A percentile compares a stretch with the other conserved stretches of the same genome.
phyloP scores from a whole-genome alignment of 345 rosid species.

The Syzygium grande region DNA sequence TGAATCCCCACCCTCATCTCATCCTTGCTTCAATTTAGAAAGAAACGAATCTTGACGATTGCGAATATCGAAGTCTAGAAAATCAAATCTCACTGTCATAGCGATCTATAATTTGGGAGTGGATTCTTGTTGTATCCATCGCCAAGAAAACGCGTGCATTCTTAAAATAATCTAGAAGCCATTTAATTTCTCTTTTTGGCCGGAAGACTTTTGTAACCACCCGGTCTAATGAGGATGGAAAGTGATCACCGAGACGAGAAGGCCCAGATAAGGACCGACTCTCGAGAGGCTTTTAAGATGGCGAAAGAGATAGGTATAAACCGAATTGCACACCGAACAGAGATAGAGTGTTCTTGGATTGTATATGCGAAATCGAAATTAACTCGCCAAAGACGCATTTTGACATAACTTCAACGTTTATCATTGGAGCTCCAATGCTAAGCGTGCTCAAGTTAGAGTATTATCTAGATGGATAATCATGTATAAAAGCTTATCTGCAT shows the following conservation, averaged over 20 bases:
- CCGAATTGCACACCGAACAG: background rate
- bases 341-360: accelerated
- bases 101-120: background rate
- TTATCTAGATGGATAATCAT: background rate
- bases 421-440: background rate
- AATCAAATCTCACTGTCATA: background rate
- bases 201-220: background rate
- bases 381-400: background rate
- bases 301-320: background rate
- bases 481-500: background rate
- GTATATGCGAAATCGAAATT: background rate
- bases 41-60: background rate
- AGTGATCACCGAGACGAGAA: background rate
- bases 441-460: background rate
- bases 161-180: background rate
- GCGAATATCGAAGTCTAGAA: background rate
- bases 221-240: background rate
- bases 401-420: background rate
- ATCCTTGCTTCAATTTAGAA: background rate
- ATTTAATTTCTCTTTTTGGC: background rate
- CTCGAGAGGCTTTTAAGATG: background rate
- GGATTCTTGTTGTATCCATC: background rate
- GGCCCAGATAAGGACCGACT: background rate
- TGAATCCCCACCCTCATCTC: background rate
- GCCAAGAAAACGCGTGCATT: background rate